Evolutionary conservation across 176 grass and related monocot species (phyloP).

Genomic region (Aegilops bicornis): DNA sequence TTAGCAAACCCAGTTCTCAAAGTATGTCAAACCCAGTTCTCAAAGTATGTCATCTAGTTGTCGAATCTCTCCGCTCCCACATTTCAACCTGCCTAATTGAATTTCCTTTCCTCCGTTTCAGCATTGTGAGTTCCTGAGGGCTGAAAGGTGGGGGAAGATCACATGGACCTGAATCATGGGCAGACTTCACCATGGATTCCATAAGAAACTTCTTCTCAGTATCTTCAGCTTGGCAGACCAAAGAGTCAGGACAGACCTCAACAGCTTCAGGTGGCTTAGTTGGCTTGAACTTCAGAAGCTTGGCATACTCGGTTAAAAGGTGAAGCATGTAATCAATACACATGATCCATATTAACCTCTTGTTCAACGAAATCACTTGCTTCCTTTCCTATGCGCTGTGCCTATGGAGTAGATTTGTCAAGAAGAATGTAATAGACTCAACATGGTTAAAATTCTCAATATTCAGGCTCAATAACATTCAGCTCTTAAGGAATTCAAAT

Average conservation of each 20-base stretch:
- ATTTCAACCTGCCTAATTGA: constrained; percentile 65
- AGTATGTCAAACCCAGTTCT: background rate
- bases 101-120: constrained; percentile 56
- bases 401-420: constrained; percentile 27
- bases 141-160: constrained; percentile 56
- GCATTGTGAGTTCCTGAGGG: constrained; percentile 40
- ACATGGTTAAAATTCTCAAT: no score
- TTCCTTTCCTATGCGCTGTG: constrained; percentile 70
- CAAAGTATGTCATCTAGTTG: constrained; percentile 9
- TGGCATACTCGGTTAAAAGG: constrained; percentile 75
- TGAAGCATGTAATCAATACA: constrained; percentile 93
- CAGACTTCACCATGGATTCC: constrained; percentile 58
- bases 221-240: constrained; percentile 60
- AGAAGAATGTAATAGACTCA: background rate
- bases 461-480: no score
- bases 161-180: constrained; percentile 50
- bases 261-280: constrained; percentile 57
- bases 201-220: constrained; percentile 63
- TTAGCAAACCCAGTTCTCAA: background rate
- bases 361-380: constrained; percentile 67
- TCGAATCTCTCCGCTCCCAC: constrained; percentile 49
- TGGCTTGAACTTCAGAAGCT: constrained; percentile 78
- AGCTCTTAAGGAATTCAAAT: background rate
- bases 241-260: constrained; percentile 68
- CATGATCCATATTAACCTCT: constrained; percentile 69